Evolutionary conservation across 192 early-diverging fungal species (phyloP).

Genomic region (Diversispora eburnea): DNA sequence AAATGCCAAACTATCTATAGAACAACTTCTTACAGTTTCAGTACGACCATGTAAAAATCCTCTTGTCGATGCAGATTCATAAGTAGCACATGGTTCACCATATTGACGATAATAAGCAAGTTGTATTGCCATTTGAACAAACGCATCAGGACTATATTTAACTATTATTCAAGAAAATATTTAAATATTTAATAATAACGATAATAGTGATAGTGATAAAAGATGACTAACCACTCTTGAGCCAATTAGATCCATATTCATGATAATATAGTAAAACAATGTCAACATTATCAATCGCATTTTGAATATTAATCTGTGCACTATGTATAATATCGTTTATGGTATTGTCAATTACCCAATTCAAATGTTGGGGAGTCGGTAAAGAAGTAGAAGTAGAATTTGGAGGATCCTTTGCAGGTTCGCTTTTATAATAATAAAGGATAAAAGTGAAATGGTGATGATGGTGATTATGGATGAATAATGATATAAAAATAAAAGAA

Average conservation of each 20-base stretch:
- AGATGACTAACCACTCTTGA: slow-evolving; percentile 61
- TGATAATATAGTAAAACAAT: slow-evolving; percentile 65
- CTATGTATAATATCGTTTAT: slow-evolving; percentile 54
- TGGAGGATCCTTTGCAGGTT: slow-evolving; percentile 52
- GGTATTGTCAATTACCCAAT: slow-evolving; percentile 63
- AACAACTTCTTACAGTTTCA: slow-evolving; percentile 85
- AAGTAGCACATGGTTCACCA: slow-evolving; percentile 64
- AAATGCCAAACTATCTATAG: slow-evolving; percentile 74
- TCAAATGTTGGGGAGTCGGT: slow-evolving; percentile 57
- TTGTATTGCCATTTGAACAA: slow-evolving; percentile 87
- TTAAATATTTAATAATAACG: neutral
- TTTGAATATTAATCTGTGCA: slow-evolving; percentile 60
- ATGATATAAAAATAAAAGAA: no score
- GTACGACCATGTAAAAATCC: slow-evolving; percentile 82
- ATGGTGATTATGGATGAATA: no score
- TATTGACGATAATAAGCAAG: slow-evolving; percentile 76
- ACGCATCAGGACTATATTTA: slow-evolving; percentile 84
- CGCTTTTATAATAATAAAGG: slow-evolving; percentile 29
- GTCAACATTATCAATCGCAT: slow-evolving; percentile 66
- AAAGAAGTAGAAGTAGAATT: slow-evolving; percentile 36
- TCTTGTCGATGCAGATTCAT: slow-evolving; percentile 74
- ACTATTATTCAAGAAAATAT: slow-evolving; percentile 28
- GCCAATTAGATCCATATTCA: slow-evolving; percentile 79
- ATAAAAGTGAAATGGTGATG: neutral
- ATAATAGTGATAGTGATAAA: neutral